phyloP scores from a whole-genome alignment of 2,329 filamentous ascomycete species.

The Fusarium agapanthi region DNA sequence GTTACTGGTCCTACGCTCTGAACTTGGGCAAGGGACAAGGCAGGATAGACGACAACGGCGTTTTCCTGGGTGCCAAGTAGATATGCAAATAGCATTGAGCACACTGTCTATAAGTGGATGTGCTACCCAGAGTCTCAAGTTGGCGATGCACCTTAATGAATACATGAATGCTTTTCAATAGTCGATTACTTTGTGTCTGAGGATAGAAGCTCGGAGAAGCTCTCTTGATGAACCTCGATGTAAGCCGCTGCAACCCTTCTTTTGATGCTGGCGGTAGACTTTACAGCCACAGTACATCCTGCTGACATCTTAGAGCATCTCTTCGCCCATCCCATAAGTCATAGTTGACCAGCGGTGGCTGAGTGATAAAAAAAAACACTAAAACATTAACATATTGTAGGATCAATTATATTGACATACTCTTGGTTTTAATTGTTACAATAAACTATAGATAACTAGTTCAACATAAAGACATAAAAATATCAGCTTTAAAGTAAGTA shows the following conservation, averaged over 20 bases:
- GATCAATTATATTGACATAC: neutral
- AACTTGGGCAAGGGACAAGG: slow-evolving; percentile 25
- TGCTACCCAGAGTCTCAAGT: slow-evolving; percentile 34
- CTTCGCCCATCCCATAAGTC: slow-evolving; percentile 46
- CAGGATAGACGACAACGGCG: slow-evolving; percentile 31
- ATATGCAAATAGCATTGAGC: slow-evolving; percentile 35
- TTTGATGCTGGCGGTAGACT: neutral
- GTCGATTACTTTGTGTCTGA: neutral
- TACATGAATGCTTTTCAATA: slow-evolving; percentile 37
- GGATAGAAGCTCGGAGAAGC: neutral
- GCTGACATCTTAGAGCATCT: too few relatives aligned
- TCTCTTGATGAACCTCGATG: neutral
- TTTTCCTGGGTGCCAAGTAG: slow-evolving; percentile 31
- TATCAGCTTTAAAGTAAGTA: neutral
- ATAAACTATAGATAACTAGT: neutral
- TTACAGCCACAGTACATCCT: neutral
- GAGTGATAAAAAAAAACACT: too few relatives aligned
- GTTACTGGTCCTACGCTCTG: slow-evolving; percentile 15
- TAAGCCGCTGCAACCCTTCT: neutral
- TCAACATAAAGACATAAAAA: neutral
- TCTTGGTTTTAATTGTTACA: neutral
- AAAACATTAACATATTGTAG: neutral
- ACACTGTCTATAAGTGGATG: slow-evolving; percentile 36
- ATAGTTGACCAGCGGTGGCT: neutral
- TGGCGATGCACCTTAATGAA: slow-evolving; percentile 43